A percentile compares a stretch with the other conserved stretches of the same genome.
These are phyloP conservation scores for Collybia mongolica DNA, from an alignment of 768 basidiomycete genomes.

Conservation along the genomic window DNA sequence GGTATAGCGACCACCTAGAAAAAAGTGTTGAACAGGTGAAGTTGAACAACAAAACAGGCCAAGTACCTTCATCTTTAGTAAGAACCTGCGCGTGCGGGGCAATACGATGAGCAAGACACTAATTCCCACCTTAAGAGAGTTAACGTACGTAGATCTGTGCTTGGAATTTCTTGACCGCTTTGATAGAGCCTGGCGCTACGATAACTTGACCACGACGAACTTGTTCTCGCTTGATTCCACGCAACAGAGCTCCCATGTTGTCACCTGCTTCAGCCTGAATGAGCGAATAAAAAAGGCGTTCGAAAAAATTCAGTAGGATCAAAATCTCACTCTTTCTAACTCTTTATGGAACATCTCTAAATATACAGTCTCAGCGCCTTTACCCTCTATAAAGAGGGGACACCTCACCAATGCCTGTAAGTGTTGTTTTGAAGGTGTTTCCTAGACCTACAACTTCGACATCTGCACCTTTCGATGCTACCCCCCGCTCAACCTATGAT, in stretches of 20 bases:
- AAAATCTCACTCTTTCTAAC: conserved; percentile 73
- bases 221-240: conserved; percentile 97
- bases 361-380: background rate
- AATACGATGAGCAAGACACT: background rate
- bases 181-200: conserved; percentile 85
- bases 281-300: background rate
- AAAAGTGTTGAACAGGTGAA: background rate
- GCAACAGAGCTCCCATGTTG: conserved; percentile 97
- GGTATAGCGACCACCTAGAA: conserved; percentile 72
- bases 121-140: background rate
- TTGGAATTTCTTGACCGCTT: conserved; percentile 91
- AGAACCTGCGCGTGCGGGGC: conserved; percentile 48
- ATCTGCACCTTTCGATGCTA: conserved; percentile 87
- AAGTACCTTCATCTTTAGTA: conserved; percentile 76
- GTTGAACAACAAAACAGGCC: conserved; percentile 9
- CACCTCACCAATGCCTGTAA: conserved; percentile 86
- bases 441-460: conserved; percentile 93
- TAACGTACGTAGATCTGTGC: conserved; percentile 82
- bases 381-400: background rate
- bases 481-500: conserved; percentile 83
- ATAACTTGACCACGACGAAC: conserved; percentile 92
- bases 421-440: conserved; percentile 78
- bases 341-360: conserved; percentile 99
- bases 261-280: conserved; percentile 92
- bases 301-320: background rate